phyloP scores from a whole-genome alignment of 345 rosid species.

The Carallia pectinifolia region DNA sequence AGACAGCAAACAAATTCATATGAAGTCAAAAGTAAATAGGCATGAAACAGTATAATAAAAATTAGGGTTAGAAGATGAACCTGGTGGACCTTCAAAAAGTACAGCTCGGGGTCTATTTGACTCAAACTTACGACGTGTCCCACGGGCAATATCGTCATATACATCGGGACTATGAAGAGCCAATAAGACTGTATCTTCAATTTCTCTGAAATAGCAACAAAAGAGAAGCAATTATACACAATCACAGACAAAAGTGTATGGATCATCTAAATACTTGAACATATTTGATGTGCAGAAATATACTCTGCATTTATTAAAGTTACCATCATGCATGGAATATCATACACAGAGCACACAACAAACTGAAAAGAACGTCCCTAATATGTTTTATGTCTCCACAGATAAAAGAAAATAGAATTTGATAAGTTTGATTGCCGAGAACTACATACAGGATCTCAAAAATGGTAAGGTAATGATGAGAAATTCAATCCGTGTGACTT shows the following conservation, averaged over 20 bases:
- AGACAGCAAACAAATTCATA: not conserved
- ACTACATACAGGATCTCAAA: no score
- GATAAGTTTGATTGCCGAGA: not conserved
- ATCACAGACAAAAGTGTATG: not conserved
- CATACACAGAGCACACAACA: not conserved
- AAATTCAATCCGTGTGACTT: no score
- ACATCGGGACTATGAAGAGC: conserved; percentile 83
- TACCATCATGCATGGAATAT: not conserved
- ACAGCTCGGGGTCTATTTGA: conserved; percentile 93
- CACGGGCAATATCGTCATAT: conserved; percentile 89
- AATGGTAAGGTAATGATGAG: no score
- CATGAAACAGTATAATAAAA: not conserved
- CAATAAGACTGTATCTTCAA: conserved; percentile 86
- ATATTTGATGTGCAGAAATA: no score
- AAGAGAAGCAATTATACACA: not conserved
- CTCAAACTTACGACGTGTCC: conserved; percentile 78
- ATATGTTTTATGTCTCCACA: not conserved
- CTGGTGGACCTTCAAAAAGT: conserved; percentile 97
- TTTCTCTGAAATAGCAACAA: conserved; percentile 51
- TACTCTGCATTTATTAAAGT: no score
- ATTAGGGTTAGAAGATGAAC: conserved; percentile 33
- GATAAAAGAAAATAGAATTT: not conserved
- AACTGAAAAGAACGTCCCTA: not conserved
- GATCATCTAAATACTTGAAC: no score
- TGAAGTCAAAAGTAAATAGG: not conserved